A percentile compares a stretch with the other conserved stretches of the same genome.
phyloP scores from a whole-genome alignment of 805 yeast genomes.

The Kodamaea fukazawae region DNA sequence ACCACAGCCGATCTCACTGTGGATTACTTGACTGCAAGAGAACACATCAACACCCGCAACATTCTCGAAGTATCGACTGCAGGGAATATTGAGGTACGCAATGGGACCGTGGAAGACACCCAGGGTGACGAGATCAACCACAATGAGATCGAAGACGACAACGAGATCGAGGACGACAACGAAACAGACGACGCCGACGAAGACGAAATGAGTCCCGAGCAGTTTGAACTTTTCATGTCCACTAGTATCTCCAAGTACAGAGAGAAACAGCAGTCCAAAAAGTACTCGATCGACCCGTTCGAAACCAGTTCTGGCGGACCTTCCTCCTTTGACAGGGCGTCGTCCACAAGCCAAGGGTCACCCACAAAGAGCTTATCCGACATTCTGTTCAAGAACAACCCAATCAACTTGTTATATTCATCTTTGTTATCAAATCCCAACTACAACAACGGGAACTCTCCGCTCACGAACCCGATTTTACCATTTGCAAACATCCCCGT shows the following conservation, averaged over 20 bases:
- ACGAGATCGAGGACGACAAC: no score
- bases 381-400: slow-evolving; percentile 15
- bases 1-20: no score
- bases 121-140: background rate
- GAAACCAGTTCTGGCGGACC: background rate
- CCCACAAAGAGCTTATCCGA: slow-evolving; percentile 3
- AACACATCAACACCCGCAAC: no score
- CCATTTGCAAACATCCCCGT: slow-evolving; percentile 19
- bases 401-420: slow-evolving; percentile 28
- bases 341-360: background rate
- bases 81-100: no score
- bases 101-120: no score
- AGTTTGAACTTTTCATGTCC: slow-evolving; percentile 35
- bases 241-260: slow-evolving; percentile 33
- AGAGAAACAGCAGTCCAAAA: slow-evolving; percentile 18
- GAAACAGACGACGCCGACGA: no score
- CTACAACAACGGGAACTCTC: slow-evolving; percentile 7
- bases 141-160: background rate
- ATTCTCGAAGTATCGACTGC: no score
- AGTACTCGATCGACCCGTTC: slow-evolving; percentile 13
- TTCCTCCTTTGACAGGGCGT: no score
- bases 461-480: slow-evolving; percentile 4
- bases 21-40: no score
- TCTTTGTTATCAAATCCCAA: slow-evolving; percentile 18
- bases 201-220: slow-evolving; percentile 16